phyloP scores from a whole-genome alignment of 192 early-diverging fungal species.

The Coemansia sp. region DNA sequence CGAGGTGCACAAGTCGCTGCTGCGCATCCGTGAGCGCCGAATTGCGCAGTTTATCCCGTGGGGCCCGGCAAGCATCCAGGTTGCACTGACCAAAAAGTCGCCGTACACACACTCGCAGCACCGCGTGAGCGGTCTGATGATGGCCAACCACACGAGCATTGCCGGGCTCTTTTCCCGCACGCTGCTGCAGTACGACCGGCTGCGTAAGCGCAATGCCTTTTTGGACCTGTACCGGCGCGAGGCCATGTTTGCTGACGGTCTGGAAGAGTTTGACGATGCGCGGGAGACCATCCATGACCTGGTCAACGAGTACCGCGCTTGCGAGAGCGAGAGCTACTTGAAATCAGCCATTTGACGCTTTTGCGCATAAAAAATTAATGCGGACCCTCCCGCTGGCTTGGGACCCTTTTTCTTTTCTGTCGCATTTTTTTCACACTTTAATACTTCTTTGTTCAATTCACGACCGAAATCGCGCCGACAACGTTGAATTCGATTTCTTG shows the following conservation, averaged over 20 bases:
- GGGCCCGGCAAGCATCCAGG: conserved; percentile 99
- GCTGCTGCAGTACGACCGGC: conserved; percentile 88
- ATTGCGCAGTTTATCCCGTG: conserved; percentile 98
- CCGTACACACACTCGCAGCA: conserved; percentile 92
- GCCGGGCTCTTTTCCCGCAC: conserved; percentile 89
- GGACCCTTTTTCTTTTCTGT: not conserved
- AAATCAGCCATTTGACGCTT: no score
- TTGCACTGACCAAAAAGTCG: conserved; percentile 89
- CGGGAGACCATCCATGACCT: conserved; percentile 87
- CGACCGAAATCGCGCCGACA: not conserved
- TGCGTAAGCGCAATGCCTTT: conserved; percentile 95
- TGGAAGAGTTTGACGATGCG: conserved; percentile 93
- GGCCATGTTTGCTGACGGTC: conserved; percentile 69
- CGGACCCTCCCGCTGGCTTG: not conserved
- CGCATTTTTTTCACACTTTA: not conserved
- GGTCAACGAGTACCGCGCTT: conserved; percentile 93
- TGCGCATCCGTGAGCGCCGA: conserved; percentile 91
- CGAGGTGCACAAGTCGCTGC: conserved; percentile 97
- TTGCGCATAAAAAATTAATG: not conserved
- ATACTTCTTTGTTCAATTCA: not conserved
- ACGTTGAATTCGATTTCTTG: not conserved
- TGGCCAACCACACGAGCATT: conserved; percentile 97
- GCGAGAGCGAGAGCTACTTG: conserved; percentile 82
- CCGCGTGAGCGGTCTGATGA: conserved; percentile 95
- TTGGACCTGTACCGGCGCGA: conserved; percentile 91